Evolutionary conservation across 2,329 filamentous ascomycete genomes (phyloP).

Genomic region (Sporothrix euskadiensis): DNA sequence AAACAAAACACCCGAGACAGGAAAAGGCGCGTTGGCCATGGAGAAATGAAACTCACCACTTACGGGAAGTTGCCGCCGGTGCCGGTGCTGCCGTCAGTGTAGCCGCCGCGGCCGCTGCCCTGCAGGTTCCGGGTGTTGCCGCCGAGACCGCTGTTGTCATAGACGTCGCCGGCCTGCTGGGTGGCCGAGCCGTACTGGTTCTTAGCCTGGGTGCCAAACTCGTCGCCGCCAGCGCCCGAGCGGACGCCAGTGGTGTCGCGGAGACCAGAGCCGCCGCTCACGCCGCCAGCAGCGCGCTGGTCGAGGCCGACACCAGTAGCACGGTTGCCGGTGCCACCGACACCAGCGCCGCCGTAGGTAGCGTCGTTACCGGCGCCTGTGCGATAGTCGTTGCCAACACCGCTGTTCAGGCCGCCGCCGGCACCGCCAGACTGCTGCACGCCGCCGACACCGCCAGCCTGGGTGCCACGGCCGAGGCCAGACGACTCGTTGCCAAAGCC

Average conservation of each 20-base stretch:
- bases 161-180: not conserved
- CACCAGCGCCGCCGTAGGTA: not conserved
- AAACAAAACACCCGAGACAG: not conserved
- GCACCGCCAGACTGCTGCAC: not conserved
- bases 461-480: not conserved
- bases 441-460: not conserved
- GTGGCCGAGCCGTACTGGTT: not conserved
- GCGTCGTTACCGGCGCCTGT: not conserved
- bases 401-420: not conserved
- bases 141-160: slow-evolving; percentile 32
- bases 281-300: not conserved
- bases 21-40: not conserved
- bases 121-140: slow-evolving; percentile 26
- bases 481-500: not conserved
- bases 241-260: slow-evolving; percentile 2
- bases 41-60: slow-evolving; percentile 36
- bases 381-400: slow-evolving; percentile 6
- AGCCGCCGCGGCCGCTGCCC: slow-evolving; percentile 35
- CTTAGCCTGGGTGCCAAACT: slow-evolving; percentile 10
- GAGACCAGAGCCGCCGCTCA: not conserved
- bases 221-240: not conserved
- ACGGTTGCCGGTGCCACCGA: not conserved
- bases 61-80: slow-evolving; percentile 54
- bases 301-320: not conserved
- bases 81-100: slow-evolving; percentile 36